A percentile compares a stretch with the other conserved stretches of the same genome.
These are phyloP conservation scores for Colletotrichum horii DNA, from an alignment of 2,329 filamentous ascomycete species.

Conservation along the genomic window DNA sequence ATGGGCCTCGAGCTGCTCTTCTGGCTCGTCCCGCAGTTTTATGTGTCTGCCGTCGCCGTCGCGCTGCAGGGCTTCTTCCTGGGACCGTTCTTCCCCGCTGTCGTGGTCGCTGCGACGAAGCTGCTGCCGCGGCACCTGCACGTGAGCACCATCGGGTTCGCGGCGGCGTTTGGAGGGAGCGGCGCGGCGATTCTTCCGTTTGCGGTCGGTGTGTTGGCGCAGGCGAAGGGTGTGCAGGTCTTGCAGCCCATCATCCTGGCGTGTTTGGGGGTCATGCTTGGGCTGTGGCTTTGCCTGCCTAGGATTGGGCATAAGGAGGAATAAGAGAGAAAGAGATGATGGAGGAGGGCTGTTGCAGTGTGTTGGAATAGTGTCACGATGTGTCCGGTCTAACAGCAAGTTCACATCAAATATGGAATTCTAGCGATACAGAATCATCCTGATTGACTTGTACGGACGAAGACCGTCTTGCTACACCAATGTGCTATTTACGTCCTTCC, in stretches of 20 bases:
- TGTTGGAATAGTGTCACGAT: not conserved
- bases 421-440: not conserved
- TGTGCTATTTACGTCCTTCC: not conserved
- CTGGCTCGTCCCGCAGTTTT: constrained; percentile 82
- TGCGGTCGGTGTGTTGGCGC: constrained; percentile 70
- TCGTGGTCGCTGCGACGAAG: constrained; percentile 73
- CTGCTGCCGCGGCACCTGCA: constrained; percentile 74
- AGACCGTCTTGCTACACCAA: not conserved
- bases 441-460: not conserved
- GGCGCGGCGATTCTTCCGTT: constrained; percentile 74
- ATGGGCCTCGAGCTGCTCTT: constrained; percentile 75
- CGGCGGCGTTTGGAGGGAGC: constrained; percentile 74
- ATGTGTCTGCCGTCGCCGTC: constrained; percentile 75
- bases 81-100: constrained; percentile 78
- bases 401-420: not conserved
- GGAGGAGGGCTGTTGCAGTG: not conserved
- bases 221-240: constrained; percentile 58
- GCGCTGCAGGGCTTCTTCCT: constrained; percentile 79
- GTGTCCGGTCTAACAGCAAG: not conserved
- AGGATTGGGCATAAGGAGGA: constrained; percentile 45
- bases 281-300: constrained; percentile 53
- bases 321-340: constrained; percentile 20
- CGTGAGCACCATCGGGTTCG: constrained; percentile 78
- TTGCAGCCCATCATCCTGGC: constrained; percentile 63
- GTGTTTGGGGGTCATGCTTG: constrained; percentile 47